These are phyloP conservation scores for Pseudocercospora cruenta DNA, from an alignment of 2,329 filamentous ascomycete genomes.

Conservation along the genomic window DNA sequence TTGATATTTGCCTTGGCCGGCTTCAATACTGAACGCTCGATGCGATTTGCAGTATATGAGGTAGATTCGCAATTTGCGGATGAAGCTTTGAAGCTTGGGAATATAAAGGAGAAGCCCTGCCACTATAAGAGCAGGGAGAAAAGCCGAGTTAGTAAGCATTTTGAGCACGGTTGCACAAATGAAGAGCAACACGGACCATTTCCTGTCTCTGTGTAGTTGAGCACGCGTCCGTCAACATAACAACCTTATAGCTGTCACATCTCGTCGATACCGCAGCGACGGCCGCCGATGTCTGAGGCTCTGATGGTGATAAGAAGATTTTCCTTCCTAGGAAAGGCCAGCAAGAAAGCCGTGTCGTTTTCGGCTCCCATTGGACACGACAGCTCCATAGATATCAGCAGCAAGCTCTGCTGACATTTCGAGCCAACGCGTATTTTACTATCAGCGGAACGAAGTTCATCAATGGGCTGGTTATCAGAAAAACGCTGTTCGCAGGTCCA, in stretches of 20 bases:
- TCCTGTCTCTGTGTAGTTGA: not conserved
- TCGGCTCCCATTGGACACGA: not conserved
- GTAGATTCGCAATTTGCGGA: conserved; percentile 5
- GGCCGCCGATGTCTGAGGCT: not conserved
- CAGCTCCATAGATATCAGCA: not conserved
- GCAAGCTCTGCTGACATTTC: not conserved
- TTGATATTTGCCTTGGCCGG: not conserved
- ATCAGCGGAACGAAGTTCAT: not conserved
- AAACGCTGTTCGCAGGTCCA: not conserved
- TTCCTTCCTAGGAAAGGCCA: not conserved
- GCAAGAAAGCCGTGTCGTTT: not conserved
- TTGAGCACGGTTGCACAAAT: not conserved
- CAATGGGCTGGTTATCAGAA: not conserved
- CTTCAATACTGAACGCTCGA: conserved; percentile 1
- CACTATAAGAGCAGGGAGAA: not conserved
- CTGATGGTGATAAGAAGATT: not conserved
- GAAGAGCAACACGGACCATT: not conserved
- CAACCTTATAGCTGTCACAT: not conserved
- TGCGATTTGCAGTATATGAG: conserved; percentile 1
- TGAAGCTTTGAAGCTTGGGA: not conserved
- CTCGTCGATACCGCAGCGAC: not conserved
- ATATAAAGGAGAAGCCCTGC: not conserved
- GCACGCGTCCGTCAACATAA: not conserved
- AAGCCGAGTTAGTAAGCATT: not conserved
- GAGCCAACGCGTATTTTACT: not conserved